These are phyloP conservation scores for Draba incana DNA, from an alignment of 345 rosid species.

Conservation along the genomic window DNA sequence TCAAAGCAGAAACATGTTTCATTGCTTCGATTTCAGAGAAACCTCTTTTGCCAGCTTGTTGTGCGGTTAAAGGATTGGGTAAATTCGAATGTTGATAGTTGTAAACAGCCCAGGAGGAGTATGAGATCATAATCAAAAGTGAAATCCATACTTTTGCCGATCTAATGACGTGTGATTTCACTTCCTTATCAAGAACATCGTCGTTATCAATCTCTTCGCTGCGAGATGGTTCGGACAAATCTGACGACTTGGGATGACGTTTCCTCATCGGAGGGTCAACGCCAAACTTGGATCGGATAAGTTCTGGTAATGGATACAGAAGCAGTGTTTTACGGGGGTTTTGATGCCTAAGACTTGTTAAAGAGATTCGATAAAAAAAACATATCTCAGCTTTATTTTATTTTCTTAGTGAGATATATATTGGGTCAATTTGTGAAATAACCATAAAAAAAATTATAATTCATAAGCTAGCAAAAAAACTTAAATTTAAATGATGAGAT, in stretches of 20 bases:
- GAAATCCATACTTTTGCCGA: conserved; percentile 64
- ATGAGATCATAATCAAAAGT: conserved; percentile 48
- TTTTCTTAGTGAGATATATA: too few species aligned
- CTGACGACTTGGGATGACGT: conserved; percentile 39
- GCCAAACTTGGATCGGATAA: neutral
- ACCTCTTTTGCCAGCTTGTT: conserved; percentile 91
- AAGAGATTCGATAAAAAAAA: too few species aligned
- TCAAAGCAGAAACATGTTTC: conserved; percentile 76
- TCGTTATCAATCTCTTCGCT: conserved; percentile 24
- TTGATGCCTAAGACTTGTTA: too few species aligned
- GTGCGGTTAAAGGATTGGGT: conserved; percentile 69
- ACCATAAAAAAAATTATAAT: too few species aligned
- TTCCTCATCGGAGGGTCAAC: conserved; percentile 40
- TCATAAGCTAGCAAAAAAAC: too few species aligned
- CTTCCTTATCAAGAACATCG: conserved; percentile 16
- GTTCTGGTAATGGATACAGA: neutral
- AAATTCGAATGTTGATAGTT: conserved; percentile 60
- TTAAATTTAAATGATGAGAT: too few species aligned
- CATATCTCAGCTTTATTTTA: too few species aligned
- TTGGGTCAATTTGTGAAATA: too few species aligned
- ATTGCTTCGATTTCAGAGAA: conserved; percentile 85
- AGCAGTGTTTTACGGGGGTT: neutral
- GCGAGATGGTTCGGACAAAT: conserved; percentile 24
- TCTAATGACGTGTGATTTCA: conserved; percentile 42
- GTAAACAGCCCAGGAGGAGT: conserved; percentile 70